phyloP scores from a whole-genome alignment of 1,284 basidiomycete genomes.

The Tilletiopsis washingtonensis region DNA sequence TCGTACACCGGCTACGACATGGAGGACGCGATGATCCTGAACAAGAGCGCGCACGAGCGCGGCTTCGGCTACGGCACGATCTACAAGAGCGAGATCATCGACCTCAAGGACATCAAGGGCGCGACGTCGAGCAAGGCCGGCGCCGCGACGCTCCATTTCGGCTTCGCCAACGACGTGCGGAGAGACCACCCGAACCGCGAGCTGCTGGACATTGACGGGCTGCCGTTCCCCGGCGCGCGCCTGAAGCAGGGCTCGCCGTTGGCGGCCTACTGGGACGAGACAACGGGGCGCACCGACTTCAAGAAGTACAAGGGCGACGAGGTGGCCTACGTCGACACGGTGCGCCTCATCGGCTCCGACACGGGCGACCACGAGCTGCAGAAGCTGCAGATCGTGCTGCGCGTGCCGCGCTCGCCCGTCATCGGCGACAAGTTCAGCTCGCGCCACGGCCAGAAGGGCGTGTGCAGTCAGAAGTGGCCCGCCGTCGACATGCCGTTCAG shows the following conservation, averaged over 20 bases:
- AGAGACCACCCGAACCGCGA: conserved; percentile 46
- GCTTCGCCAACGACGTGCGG: conserved; percentile 57
- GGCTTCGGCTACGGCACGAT: conserved; percentile 95
- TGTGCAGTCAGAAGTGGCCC: conserved; percentile 95
- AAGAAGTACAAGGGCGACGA: conserved; percentile 98
- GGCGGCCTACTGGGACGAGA: conserved; percentile 75
- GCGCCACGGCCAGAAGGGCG: conserved; percentile 97
- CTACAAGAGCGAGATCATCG: conserved; percentile 89
- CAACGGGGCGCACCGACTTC: conserved; percentile 70
- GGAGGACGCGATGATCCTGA: conserved; percentile 99
- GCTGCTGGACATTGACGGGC: conserved; percentile 73
- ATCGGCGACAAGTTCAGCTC: conserved; percentile 99
- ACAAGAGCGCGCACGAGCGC: conserved; percentile 96
- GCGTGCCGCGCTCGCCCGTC: conserved; percentile 88
- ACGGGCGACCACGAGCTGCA: conserved; percentile 78
- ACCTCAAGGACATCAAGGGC: conserved; percentile 73
- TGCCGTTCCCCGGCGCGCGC: conserved; percentile 69
- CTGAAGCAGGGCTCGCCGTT: conserved; percentile 67
- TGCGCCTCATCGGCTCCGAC: conserved; percentile 82
- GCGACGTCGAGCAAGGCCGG: conserved; percentile 43
- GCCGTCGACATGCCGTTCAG: conserved; percentile 97
- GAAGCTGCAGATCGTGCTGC: conserved; percentile 86
- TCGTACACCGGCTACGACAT: conserved; percentile 99
- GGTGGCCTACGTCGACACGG: conserved; percentile 78
- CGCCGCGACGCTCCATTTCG: conserved; percentile 62